A percentile compares a stretch with the other conserved stretches of the same genome.
Conservation (phyloP, 768 basidiomycete genomes). For the Butyriboletus loyo region DNA sequence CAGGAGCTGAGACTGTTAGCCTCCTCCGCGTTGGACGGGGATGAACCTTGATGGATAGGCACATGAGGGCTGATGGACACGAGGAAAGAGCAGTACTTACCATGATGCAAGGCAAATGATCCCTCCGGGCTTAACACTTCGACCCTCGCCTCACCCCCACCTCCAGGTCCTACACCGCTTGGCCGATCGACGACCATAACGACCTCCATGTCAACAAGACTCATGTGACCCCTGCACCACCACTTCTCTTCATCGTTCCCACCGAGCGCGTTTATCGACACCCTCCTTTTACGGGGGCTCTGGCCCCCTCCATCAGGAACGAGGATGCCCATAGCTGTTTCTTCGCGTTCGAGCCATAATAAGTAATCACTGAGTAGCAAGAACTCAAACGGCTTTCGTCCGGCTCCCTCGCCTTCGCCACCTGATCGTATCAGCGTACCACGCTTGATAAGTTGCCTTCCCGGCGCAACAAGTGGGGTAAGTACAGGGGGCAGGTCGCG, state of each 20-base stretch:
- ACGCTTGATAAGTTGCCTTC: slow-evolving; percentile 73
- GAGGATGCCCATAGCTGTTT: slow-evolving; percentile 27
- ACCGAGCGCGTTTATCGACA: slow-evolving; percentile 20
- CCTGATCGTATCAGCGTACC: slow-evolving; percentile 52
- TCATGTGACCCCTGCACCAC: slow-evolving; percentile 66
- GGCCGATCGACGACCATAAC: slow-evolving; percentile 46
- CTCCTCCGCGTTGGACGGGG: neutral
- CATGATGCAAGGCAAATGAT: slow-evolving; percentile 72
- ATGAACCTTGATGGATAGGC: slow-evolving; percentile 1
- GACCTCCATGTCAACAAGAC: slow-evolving; percentile 74
- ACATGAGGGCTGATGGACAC: neutral
- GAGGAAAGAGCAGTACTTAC: slow-evolving; percentile 35
- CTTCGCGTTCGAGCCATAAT: slow-evolving; percentile 66
- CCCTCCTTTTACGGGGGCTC: slow-evolving; percentile 15
- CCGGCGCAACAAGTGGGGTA: slow-evolving; percentile 74
- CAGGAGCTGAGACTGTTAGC: slow-evolving; percentile 48
- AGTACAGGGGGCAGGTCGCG: slow-evolving; percentile 73
- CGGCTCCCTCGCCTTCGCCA: slow-evolving; percentile 42
- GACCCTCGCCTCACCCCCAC: slow-evolving; percentile 50
- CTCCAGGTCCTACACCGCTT: neutral
- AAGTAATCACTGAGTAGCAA: slow-evolving; percentile 81
- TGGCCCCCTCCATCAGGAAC: slow-evolving; percentile 17
- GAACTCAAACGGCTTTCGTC: slow-evolving; percentile 55
- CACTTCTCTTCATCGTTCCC: slow-evolving; percentile 61
- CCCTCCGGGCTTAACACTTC: slow-evolving; percentile 76